Conservation (phyloP, 2,329 filamentous ascomycete species). For the Calcarisporium arbuscula region DNA sequence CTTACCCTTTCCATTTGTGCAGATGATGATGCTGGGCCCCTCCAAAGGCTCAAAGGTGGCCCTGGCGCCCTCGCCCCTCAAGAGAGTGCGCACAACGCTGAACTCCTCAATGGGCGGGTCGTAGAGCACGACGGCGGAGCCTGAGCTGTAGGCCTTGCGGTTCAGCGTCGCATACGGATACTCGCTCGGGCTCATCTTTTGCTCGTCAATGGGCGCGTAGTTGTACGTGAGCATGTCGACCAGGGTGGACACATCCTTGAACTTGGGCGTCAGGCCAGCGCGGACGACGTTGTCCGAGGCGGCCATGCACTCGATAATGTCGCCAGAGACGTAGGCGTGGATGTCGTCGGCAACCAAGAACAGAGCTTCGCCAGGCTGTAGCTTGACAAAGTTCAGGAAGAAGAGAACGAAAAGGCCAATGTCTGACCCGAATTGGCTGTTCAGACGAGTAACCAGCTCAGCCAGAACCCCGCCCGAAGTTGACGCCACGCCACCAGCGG, state of each 20-base stretch:
- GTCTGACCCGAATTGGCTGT: conserved; percentile 80
- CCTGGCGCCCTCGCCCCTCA: conserved; percentile 68
- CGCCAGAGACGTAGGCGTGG: conserved; percentile 86
- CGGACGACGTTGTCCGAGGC: conserved; percentile 98
- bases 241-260: conserved; percentile 89
- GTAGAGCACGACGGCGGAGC: conserved; percentile 69
- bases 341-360: conserved; percentile 97
- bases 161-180: conserved; percentile 85
- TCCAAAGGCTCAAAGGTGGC: conserved; percentile 81
- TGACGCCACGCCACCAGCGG: conserved; percentile 61
- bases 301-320: conserved; percentile 99
- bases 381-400: conserved; percentile 91
- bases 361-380: conserved; percentile 85
- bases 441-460: conserved; percentile 68
- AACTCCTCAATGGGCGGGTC: conserved; percentile 97
- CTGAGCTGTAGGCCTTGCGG: conserved; percentile 71
- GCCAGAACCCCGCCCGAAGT: conserved; percentile 65
- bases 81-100: conserved; percentile 72
- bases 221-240: conserved; percentile 91
- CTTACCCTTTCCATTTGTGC: conserved; percentile 73
- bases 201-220: conserved; percentile 88
- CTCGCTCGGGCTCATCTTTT: conserved; percentile 82
- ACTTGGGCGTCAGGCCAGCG: conserved; percentile 95
- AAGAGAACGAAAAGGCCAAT: conserved; percentile 94
- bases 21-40: conserved; percentile 89